These are phyloP conservation scores for Picea abies DNA, from an alignment of 83 land plant species.

Conservation along the genomic window DNA sequence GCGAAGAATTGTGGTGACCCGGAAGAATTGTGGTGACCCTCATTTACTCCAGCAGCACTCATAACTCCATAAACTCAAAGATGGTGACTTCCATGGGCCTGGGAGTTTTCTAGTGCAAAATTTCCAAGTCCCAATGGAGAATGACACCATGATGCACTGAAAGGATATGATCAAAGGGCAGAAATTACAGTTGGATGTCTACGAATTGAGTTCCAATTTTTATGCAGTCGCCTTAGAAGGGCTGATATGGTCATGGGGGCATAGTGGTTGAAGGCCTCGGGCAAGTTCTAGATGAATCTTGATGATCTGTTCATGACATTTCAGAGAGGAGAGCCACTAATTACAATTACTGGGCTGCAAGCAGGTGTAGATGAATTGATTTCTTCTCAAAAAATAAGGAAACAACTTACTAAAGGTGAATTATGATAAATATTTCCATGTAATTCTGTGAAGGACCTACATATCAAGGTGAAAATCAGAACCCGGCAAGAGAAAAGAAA, in stretches of 20 bases:
- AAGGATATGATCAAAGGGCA: not conserved
- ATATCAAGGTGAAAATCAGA: not conserved
- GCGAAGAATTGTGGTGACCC: not conserved
- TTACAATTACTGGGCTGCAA: not conserved
- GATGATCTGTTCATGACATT: not conserved
- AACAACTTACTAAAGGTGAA: not conserved
- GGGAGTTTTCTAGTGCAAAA: not conserved
- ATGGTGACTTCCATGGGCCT: not conserved
- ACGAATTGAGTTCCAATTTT: not conserved
- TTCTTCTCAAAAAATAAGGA: not conserved
- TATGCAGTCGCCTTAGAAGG: not conserved
- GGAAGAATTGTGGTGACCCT: not conserved
- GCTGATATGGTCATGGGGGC: not conserved
- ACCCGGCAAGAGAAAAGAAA: not conserved
- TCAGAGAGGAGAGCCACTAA: not conserved
- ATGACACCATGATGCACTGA: not conserved
- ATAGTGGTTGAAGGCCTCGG: not conserved
- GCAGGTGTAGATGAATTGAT: not conserved
- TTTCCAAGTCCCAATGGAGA: not conserved
- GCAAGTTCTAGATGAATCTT: not conserved
- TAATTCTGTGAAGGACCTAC: not conserved
- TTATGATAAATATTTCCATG: not conserved
- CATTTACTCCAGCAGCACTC: not conserved
- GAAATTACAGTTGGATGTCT: not conserved
- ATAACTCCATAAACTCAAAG: not conserved